These are phyloP conservation scores for Dichomitus squalens DNA, from an alignment of 1,284 basidiomycete genomes.

Conservation along the genomic window DNA sequence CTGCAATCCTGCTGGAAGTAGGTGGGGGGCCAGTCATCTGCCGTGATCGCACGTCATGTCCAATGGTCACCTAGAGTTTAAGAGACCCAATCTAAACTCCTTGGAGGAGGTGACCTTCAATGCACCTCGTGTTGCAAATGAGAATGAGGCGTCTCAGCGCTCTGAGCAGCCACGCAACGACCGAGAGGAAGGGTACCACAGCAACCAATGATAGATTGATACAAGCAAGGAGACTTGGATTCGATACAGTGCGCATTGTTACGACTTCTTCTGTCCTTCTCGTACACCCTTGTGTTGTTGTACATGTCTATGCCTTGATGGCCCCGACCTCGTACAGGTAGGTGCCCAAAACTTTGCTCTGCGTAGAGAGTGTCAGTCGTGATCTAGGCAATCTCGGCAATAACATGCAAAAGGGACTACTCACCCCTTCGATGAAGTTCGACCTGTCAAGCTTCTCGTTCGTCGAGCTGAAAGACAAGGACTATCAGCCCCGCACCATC, in stretches of 20 bases:
- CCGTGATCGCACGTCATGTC: too few species aligned
- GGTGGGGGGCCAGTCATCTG: too few species aligned
- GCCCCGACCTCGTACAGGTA: slow-evolving; percentile 83
- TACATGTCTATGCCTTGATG: slow-evolving; percentile 6
- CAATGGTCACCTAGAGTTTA: too few species aligned
- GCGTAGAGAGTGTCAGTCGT: slow-evolving; percentile 4
- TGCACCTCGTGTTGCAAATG: too few species aligned
- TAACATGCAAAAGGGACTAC: slow-evolving; percentile 32
- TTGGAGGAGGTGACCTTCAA: too few species aligned
- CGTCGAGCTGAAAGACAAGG: slow-evolving; percentile 62
- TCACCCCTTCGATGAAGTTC: slow-evolving; percentile 91
- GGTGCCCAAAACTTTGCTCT: slow-evolving; percentile 80
- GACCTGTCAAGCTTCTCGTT: slow-evolving; percentile 95
- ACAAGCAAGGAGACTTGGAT: not conserved
- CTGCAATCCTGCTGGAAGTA: too few species aligned
- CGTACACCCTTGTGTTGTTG: not conserved
- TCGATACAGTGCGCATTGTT: not conserved
- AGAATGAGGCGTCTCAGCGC: too few species aligned
- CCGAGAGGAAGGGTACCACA: not conserved
- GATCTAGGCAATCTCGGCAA: not conserved
- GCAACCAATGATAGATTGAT: not conserved
- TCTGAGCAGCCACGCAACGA: not conserved
- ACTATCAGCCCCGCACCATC: not conserved
- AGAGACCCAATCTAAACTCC: too few species aligned
- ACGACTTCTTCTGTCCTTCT: not conserved